A percentile compares a stretch with the other conserved stretches of the same genome.
Evolutionary conservation across 345 rosid species (phyloP).

Genomic region (Eucalyptus curtisii): DNA sequence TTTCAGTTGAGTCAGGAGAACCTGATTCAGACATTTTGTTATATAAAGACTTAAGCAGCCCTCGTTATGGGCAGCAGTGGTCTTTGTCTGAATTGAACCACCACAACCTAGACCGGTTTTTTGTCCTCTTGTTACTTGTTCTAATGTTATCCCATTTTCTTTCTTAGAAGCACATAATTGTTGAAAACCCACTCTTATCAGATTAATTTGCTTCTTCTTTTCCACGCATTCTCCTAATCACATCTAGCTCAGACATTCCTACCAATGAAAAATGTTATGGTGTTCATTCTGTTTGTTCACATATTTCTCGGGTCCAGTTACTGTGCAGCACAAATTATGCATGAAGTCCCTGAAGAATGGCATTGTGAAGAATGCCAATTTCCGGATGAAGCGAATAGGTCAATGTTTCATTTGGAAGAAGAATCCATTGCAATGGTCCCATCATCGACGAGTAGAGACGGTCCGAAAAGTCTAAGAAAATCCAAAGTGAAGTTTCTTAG

Average conservation of each 20-base stretch:
- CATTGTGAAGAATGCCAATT: neutral
- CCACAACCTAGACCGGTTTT: neutral
- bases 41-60: neutral
- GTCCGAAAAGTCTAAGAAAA: conserved; percentile 7
- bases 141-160: neutral
- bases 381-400: neutral
- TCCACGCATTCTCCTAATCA: neutral
- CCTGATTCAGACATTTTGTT: neutral
- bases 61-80: neutral
- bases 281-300: neutral
- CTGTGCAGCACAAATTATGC: neutral
- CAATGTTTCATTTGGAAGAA: neutral
- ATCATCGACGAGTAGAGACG: neutral
- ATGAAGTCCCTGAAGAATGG: neutral
- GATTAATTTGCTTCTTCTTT: neutral
- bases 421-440: neutral
- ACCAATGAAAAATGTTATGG: neutral
- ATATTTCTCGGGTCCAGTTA: neutral
- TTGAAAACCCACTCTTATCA: neutral
- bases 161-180: neutral
- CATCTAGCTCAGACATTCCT: neutral
- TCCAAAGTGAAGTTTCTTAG: conserved; percentile 27
- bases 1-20: neutral
- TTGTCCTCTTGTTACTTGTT: neutral
- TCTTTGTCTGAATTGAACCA: neutral